Percentiles rank a stretch among this genome's conserved stretches.
These are phyloP conservation scores for Monilinia fructicola DNA, from an alignment of 2,329 filamentous ascomycete genomes.

Conservation along the genomic window DNA sequence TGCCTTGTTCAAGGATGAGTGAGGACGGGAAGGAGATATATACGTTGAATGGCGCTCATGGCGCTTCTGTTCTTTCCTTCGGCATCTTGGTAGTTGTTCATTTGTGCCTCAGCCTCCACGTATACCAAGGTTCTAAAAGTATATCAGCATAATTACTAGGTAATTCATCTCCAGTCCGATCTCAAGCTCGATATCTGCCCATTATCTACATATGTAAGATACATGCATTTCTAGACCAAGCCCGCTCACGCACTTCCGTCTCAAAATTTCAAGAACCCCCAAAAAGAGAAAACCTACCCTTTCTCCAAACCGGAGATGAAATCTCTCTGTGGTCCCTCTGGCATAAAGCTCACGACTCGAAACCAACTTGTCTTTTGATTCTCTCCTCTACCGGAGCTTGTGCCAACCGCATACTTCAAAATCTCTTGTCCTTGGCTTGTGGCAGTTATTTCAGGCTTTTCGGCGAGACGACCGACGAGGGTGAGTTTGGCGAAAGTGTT, in stretches of 20 bases:
- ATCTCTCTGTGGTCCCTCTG: conserved; percentile 68
- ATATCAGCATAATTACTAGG: conserved; percentile 21
- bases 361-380: conserved; percentile 85
- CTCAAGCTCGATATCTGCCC: background rate
- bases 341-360: conserved; percentile 68
- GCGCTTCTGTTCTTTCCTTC: conserved; percentile 66
- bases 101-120: conserved; percentile 77
- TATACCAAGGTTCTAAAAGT: conserved; percentile 68
- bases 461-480: conserved; percentile 81
- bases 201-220: background rate
- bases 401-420: conserved; percentile 75
- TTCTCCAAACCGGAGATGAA: conserved; percentile 73
- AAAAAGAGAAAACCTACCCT: conserved; percentile 62
- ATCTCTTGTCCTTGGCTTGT: conserved; percentile 72
- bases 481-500: conserved; percentile 72
- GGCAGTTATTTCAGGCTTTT: conserved; percentile 70
- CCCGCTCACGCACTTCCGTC: background rate
- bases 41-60: conserved; percentile 79
- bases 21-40: background rate
- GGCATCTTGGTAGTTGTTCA: conserved; percentile 64
- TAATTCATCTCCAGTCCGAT: background rate
- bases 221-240: background rate
- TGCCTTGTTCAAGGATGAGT: conserved; percentile 3
- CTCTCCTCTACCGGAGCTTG: conserved; percentile 63
- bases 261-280: background rate